Evolutionary conservation across 148 eudicot species (phyloP).

Genomic region (Spergularia bocconei): DNA sequence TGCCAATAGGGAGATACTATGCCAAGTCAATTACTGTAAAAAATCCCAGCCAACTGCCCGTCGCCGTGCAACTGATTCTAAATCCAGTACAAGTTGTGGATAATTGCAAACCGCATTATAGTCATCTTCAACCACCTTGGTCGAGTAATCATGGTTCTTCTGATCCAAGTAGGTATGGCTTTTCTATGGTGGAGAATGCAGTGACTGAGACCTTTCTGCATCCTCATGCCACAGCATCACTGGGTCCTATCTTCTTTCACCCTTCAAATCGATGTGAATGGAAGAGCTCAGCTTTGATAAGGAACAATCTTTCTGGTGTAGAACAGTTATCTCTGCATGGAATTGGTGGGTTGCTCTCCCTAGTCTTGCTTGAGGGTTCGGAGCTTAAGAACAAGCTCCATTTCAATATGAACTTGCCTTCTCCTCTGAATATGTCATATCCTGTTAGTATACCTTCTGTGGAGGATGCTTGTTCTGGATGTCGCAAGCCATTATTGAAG

Average conservation of each 20-base stretch:
- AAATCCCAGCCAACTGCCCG: slow-evolving; percentile 70
- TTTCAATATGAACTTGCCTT: slow-evolving; percentile 47
- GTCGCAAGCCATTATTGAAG: slow-evolving; percentile 50
- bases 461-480: slow-evolving; percentile 32
- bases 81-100: slow-evolving; percentile 50
- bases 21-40: slow-evolving; percentile 51
- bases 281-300: slow-evolving; percentile 71
- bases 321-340: slow-evolving; percentile 75
- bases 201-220: slow-evolving; percentile 66
- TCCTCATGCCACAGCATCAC: slow-evolving; percentile 52
- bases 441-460: slow-evolving; percentile 18
- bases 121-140: slow-evolving; percentile 42
- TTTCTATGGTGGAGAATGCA: slow-evolving; percentile 49
- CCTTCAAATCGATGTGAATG: slow-evolving; percentile 77
- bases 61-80: slow-evolving; percentile 69
- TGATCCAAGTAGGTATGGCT: slow-evolving; percentile 52
- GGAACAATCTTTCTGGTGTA: slow-evolving; percentile 86
- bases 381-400: slow-evolving; percentile 49
- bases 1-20: slow-evolving; percentile 52
- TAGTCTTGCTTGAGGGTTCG: slow-evolving; percentile 57
- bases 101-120: slow-evolving; percentile 45
- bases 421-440: slow-evolving; percentile 38
- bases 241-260: slow-evolving; percentile 79
- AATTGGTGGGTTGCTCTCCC: slow-evolving; percentile 65
- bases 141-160: slow-evolving; percentile 37